These are phyloP conservation scores for Aphanomyces stellatus DNA, from an alignment of 352 stramenopile genomes.

Conservation along the genomic window DNA sequence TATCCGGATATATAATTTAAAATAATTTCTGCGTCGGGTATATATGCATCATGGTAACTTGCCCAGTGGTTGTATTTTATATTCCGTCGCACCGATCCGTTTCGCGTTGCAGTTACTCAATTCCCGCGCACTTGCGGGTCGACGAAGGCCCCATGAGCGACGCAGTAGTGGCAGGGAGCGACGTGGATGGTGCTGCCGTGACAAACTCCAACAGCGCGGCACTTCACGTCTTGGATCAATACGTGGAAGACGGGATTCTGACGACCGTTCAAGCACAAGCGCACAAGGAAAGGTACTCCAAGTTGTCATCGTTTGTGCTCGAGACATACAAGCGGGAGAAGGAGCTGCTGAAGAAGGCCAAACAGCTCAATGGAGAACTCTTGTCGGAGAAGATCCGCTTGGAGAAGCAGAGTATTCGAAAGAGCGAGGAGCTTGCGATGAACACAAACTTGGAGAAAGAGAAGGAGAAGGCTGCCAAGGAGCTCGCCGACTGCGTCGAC, in stretches of 20 bases:
- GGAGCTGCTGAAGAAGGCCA: conserved; percentile 64
- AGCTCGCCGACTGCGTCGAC: conserved; percentile 65
- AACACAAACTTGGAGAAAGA: conserved; percentile 70
- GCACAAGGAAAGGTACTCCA: conserved; percentile 73
- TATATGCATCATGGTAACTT: too few relatives aligned
- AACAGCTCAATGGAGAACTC: conserved; percentile 76
- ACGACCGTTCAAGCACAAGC: conserved; percentile 68
- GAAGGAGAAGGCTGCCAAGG: conserved; percentile 66
- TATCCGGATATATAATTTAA: too few relatives aligned
- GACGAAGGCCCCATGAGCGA: neutral
- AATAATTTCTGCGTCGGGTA: too few relatives aligned
- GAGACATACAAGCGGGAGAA: conserved; percentile 80
- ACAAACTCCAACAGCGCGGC: conserved; percentile 27
- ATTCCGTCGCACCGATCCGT: too few relatives aligned
- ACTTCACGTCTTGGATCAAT: conserved; percentile 72
- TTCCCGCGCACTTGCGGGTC: too few relatives aligned
- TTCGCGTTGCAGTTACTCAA: too few relatives aligned
- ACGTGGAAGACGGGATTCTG: conserved; percentile 77
- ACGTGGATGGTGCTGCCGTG: conserved; percentile 4
- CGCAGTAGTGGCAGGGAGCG: neutral
- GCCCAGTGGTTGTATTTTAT: too few relatives aligned
- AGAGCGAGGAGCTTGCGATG: conserved; percentile 64
- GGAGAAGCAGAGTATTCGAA: conserved; percentile 81
- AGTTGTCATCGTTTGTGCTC: conserved; percentile 58
- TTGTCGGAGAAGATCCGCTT: conserved; percentile 79